Evolutionary conservation across 257 asterid species (phyloP), one percentile per base, ranked within the genome.

Genomic region (Datura wrightii): DNA sequence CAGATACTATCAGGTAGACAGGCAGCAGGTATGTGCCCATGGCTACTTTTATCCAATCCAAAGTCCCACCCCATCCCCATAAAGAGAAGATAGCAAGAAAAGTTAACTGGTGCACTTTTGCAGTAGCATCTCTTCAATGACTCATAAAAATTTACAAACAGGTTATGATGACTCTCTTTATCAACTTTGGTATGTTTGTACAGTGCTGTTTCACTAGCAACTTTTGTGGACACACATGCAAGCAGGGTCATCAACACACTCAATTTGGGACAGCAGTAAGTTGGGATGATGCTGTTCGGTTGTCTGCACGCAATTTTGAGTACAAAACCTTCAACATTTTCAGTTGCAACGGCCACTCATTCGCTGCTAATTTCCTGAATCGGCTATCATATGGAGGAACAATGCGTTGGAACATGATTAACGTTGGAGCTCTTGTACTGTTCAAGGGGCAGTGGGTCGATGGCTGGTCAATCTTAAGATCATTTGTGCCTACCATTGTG

Each of bases 161-260:
- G 24, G 62, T 79, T 39, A 52, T 86, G 48, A 18, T 78, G 24
- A 58, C 84, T 81, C 41, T 80, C 34, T 42, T 16, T 1, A 24
- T 60, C 70, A 50, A 59, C 69, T 56, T 24, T 60, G 84, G 19
- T 44, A 44, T 82, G 58, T 56, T 58, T 81, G 41, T 79, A 84
- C 91, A 94, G 98, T 96, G 98, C 55, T 96, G 98, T 79, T 93
- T 93, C 72, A 97, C 98, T n/a, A 92, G 85, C 5, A 88, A 90
- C 87, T 93, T 93, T n/a, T 81, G 80, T 46, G 93, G 85, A 18
- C 99, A 96, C 82, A 90, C 87, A 65, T 96, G 99, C 92, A 92
- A 91, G 87, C 85, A 90, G 2, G 88, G 95, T 10, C 89, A 92
- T 50, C 84, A 70, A 18, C 99, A 94, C 53, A 87, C 93, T 0